phyloP scores from a whole-genome alignment of 2,329 filamentous ascomycete genomes.

The Cladosporium sp. region DNA sequence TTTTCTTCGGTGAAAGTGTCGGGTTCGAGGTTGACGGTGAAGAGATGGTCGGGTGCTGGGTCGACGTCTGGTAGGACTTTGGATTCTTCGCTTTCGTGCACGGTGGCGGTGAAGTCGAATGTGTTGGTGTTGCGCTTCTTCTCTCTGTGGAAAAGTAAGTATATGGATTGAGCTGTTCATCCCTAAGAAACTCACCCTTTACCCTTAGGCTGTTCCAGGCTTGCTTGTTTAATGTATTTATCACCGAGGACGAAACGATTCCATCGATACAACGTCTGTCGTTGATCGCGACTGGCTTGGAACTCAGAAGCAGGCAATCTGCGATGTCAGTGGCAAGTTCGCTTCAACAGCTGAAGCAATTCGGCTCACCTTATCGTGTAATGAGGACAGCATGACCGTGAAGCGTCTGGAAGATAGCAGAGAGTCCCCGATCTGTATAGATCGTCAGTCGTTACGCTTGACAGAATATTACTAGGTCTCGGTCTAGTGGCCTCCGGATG shows the following conservation, averaged over 20 bases:
- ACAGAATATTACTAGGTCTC: background rate
- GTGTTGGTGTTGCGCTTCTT: conserved; percentile 64
- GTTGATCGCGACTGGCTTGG: conserved; percentile 68
- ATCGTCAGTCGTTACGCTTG: background rate
- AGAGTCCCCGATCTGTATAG: conserved; percentile 54
- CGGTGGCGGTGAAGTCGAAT: conserved; percentile 65
- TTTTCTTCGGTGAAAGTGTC: conserved; percentile 76
- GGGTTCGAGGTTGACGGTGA: conserved; percentile 69
- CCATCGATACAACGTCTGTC: conserved; percentile 75
- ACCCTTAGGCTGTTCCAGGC: conserved; percentile 64
- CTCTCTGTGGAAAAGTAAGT: conserved; percentile 40
- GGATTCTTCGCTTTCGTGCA: conserved; percentile 67
- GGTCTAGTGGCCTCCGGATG: background rate
- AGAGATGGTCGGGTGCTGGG: conserved; percentile 61
- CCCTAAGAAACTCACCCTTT: conserved; percentile 58
- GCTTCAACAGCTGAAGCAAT: background rate
- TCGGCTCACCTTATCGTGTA: conserved; percentile 66
- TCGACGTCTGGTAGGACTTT: conserved; percentile 47
- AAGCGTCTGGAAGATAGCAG: conserved; percentile 76
- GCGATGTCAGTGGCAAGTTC: conserved; percentile 8
- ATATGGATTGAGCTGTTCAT: no score
- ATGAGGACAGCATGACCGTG: conserved; percentile 84
- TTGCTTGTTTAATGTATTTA: conserved; percentile 63
- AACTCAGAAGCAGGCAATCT: conserved; percentile 66
- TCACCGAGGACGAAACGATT: conserved; percentile 70